Evolutionary conservation across 768 basidiomycete species (phyloP).

Genomic region (Cystobasidium tubakii): DNA sequence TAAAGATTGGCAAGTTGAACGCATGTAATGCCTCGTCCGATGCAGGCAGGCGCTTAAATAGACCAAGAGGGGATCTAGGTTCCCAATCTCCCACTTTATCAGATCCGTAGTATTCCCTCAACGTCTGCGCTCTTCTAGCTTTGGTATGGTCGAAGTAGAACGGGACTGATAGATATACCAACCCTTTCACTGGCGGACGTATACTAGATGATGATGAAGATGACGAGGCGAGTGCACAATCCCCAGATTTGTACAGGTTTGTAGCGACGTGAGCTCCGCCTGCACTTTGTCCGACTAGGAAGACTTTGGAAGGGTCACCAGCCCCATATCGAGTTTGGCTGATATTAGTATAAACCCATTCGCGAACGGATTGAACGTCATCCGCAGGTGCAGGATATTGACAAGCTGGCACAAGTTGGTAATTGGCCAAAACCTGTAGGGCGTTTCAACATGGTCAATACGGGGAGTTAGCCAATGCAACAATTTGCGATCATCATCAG

Average conservation of each 20-base stretch:
- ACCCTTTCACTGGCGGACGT: conserved; percentile 6
- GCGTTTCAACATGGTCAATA: no score
- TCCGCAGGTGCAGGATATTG: conserved; percentile 22
- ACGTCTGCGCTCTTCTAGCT: conserved; percentile 26
- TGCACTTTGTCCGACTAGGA: conserved; percentile 24
- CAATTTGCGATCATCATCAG: no score
- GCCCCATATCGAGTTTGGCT: background rate
- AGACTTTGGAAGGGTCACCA: conserved; percentile 11
- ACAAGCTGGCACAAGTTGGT: conserved; percentile 30
- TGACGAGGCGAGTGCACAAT: background rate
- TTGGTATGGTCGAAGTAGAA: conserved; percentile 36
- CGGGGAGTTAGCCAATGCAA: no score
- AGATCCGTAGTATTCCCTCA: conserved; percentile 35
- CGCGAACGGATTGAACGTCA: conserved; percentile 26
- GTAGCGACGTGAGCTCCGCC: conserved; percentile 36
- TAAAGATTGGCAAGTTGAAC: background rate
- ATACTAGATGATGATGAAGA: background rate
- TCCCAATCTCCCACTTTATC: conserved; percentile 5
- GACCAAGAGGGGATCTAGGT: conserved; percentile 11
- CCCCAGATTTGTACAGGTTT: conserved; percentile 23
- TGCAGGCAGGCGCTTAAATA: conserved; percentile 4
- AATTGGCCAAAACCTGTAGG: conserved; percentile 22
- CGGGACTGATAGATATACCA: conserved; percentile 34
- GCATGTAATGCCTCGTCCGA: conserved; percentile 2
- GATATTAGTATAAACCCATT: conserved; percentile 32